A percentile compares a stretch with the other conserved stretches of the same genome.
Conservation (phyloP, 2,329 filamentous ascomycete species). For the Rutstroemia sydowiana region DNA sequence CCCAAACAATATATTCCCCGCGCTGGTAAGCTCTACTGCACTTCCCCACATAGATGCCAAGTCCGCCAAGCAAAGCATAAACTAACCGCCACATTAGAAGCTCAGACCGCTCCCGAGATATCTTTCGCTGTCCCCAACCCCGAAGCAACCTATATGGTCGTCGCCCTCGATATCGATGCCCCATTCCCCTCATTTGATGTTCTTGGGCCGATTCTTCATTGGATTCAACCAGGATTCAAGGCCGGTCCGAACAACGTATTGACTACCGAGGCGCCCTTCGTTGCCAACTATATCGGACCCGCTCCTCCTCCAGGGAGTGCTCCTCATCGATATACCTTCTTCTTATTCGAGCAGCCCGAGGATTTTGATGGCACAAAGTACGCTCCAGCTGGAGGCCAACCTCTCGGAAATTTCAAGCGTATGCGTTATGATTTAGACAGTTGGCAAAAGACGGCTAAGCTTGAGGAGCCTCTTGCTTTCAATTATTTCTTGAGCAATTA, state of each 20-base stretch:
- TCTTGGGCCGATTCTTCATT: slow-evolving; percentile 41
- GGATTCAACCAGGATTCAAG: slow-evolving; percentile 35
- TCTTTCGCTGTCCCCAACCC: slow-evolving; percentile 12
- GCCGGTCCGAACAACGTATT: background rate
- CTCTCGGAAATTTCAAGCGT: slow-evolving; percentile 31
- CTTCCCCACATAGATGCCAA: background rate
- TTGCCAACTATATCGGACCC: slow-evolving; percentile 38
- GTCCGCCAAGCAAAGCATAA: background rate
- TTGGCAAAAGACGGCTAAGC: slow-evolving; percentile 31
- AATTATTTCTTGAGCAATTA: slow-evolving; percentile 34
- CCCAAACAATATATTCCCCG: slow-evolving; percentile 30
- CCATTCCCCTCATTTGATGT: slow-evolving; percentile 36
- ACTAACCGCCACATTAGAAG: slow-evolving; percentile 12
- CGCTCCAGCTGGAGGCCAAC: slow-evolving; percentile 31
- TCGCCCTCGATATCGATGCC: slow-evolving; percentile 41
- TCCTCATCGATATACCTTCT: slow-evolving; percentile 43
- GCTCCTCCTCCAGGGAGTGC: slow-evolving; percentile 38
- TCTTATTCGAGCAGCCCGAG: slow-evolving; percentile 41
- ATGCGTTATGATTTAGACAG: slow-evolving; percentile 38
- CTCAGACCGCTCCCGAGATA: slow-evolving; percentile 19
- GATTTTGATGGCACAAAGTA: slow-evolving; percentile 31
- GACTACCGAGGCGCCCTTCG: slow-evolving; percentile 18
- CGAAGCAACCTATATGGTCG: slow-evolving; percentile 32
- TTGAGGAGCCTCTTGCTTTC: slow-evolving; percentile 31
- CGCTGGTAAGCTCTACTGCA: slow-evolving; percentile 26